Evolutionary conservation across 164 flowering plant species (phyloP), one percentile per base, ranked within the genome.

Genomic region (Tetrastigma voinierianum): DNA sequence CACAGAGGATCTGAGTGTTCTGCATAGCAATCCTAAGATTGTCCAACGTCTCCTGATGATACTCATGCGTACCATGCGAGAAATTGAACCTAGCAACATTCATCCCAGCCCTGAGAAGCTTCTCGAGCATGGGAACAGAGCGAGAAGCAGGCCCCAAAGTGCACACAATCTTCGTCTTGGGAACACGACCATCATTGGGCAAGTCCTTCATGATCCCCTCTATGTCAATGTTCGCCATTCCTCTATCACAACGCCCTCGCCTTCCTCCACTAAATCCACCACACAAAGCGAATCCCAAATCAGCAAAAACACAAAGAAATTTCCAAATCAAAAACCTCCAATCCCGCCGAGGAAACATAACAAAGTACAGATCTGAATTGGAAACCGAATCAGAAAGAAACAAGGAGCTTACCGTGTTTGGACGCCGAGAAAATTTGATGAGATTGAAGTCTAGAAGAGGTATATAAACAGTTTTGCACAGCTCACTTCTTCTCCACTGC

Each of bases 131-230:
- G 0, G 67, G 70, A 17, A 84, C 87, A 0, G 85, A 77, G 45
- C 87, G 74, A 66, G 87, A 84, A 21, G 87, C 80, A 10, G 87
- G 87, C 18, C 87, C 87, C 15, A 84, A 77, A 13, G 87, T 84
- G 61, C 87, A 84, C 1, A 84, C 87, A 19, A 84, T 84, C 80
- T 84, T 84, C 2, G 87, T 84, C 76, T 84, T 84, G 1, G 85
- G 82, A 9, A 84, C 44, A n/a, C 79, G 73, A 1, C 84, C 83
- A 67, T 80, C 81, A 43, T 71, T 72, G 3, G 83, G 82, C 23
- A 76, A 66, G 32, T 74, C 84, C 81, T 84, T 84, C 80, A 84
- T 23, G 52, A 84, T 72, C 45, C 84, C 85, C 58, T 77, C 83
- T 6, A 84, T 80, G 64, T 84, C 80, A 51, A 76, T 67, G 65